These are phyloP conservation scores for Zygoascus flipseniorum DNA, from an alignment of 805 yeast species.

Conservation along the genomic window DNA sequence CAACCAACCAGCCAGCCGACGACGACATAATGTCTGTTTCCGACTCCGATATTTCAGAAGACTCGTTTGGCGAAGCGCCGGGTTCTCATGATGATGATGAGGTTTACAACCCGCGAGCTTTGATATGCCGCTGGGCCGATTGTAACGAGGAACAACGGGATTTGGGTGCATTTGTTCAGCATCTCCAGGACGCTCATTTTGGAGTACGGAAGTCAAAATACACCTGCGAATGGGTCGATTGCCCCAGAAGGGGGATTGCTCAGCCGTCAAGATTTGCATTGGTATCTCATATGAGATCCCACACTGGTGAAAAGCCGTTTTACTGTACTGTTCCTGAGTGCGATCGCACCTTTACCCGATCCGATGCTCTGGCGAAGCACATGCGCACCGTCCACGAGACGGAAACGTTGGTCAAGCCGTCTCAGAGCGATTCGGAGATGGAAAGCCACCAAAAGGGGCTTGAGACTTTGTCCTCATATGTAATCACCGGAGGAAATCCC, in stretches of 20 bases:
- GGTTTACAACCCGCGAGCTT: conserved; percentile 19
- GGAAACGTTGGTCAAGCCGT: neutral
- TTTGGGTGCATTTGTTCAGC: conserved; percentile 34
- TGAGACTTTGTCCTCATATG: neutral
- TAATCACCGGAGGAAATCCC: conserved; percentile 2
- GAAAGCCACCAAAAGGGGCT: neutral
- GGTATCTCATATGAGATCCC: conserved; percentile 54
- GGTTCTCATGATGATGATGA: conserved; percentile 14
- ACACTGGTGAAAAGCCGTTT: conserved; percentile 60
- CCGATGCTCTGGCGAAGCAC: conserved; percentile 59
- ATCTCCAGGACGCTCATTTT: conserved; percentile 34
- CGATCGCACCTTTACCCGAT: conserved; percentile 46
- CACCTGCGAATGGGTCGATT: conserved; percentile 54
- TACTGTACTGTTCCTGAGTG: conserved; percentile 63
- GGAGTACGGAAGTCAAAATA: conserved; percentile 32
- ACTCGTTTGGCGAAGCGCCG: conserved; percentile 14
- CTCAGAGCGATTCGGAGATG: conserved; percentile 1
- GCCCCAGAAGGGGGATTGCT: conserved; percentile 42
- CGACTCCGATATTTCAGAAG: conserved; percentile 10
- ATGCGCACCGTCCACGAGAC: conserved; percentile 47
- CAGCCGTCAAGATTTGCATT: conserved; percentile 52
- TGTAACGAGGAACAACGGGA: conserved; percentile 28
- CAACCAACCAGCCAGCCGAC: neutral
- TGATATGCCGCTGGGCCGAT: conserved; percentile 33
- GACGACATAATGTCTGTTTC: neutral